Conservation (phyloP, 2,329 filamentous ascomycete genomes). For the Thyridium curvatum region DNA sequence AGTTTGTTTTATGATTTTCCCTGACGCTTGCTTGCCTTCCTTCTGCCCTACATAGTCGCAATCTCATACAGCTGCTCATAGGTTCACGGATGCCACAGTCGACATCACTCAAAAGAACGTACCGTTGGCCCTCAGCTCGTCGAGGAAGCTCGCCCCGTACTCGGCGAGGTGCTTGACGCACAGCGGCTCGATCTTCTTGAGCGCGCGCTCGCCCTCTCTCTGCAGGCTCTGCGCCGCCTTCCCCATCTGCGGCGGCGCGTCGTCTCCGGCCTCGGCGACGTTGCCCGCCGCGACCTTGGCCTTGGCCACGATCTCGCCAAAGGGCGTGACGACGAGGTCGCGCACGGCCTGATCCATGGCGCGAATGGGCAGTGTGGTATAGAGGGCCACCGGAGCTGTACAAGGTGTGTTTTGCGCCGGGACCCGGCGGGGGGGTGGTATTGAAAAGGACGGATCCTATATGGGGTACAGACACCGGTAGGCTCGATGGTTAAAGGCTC, state of each 20-base stretch:
- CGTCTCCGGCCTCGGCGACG: conserved; percentile 27
- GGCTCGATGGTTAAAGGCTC: too few species aligned
- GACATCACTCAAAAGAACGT: conserved; percentile 12
- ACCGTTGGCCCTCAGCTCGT: conserved; percentile 50
- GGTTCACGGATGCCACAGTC: too few species aligned
- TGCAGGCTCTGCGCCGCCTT: conserved; percentile 33
- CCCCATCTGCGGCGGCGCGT: conserved; percentile 34
- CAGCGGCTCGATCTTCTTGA: conserved; percentile 43
- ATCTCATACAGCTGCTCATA: too few species aligned
- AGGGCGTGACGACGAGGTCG: conserved; percentile 42
- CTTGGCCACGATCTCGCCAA: conserved; percentile 47
- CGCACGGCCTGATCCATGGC: conserved; percentile 15
- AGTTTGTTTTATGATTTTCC: conserved; percentile 3
- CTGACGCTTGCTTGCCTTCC: too few species aligned
- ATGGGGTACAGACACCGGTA: too few species aligned
- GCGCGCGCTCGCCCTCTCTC: conserved; percentile 28
- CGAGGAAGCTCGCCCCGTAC: conserved; percentile 41
- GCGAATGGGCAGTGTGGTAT: too few species aligned
- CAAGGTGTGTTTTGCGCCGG: too few species aligned
- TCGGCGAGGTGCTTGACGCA: conserved; percentile 41
- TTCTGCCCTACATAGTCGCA: too few species aligned
- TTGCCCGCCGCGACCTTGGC: conserved; percentile 39
- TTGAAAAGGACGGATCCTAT: too few species aligned
- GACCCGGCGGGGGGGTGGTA: too few species aligned
- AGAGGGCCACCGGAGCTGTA: too few species aligned